phyloP scores from a whole-genome alignment of 2,329 filamentous ascomycete genomes.

The Colletotrichum kahawae region DNA sequence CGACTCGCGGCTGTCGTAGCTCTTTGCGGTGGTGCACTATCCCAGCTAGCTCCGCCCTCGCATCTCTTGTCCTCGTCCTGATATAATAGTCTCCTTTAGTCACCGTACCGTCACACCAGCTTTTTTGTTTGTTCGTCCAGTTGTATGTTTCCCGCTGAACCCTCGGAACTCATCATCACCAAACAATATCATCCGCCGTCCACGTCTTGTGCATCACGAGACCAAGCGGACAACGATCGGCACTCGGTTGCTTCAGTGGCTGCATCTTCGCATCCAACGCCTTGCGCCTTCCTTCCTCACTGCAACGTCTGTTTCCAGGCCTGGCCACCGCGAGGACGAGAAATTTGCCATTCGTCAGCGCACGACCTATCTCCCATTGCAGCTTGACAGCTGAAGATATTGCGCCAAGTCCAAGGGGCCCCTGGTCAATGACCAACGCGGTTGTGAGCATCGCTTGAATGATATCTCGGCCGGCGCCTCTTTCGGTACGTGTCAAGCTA shows the following conservation, averaged over 20 bases:
- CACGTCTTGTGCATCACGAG: not conserved
- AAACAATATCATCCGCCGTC: not conserved
- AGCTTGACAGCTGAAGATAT: conserved; percentile 15
- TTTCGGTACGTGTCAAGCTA: conserved; percentile 9
- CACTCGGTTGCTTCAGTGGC: not conserved
- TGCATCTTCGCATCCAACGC: not conserved
- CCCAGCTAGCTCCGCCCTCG: not conserved
- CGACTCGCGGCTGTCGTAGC: conserved; percentile 2
- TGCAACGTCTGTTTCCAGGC: not conserved
- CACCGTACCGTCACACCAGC: not conserved
- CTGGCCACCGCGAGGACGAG: not conserved
- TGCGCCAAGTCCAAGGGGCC: conserved; percentile 10
- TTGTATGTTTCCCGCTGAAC: not conserved
- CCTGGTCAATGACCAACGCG: not conserved
- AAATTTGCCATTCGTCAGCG: not conserved
- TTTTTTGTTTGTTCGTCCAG: not conserved
- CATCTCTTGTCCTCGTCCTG: not conserved
- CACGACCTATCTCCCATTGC: conserved; percentile 3
- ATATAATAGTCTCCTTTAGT: conserved; percentile 12
- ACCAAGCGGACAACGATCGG: not conserved
- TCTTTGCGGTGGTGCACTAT: not conserved
- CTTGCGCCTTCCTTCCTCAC: not conserved
- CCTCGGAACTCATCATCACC: not conserved
- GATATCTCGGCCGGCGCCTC: not conserved
- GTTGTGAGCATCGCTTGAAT: not conserved